Evolutionary conservation across 305 asterid genomes (phyloP).

Genomic region (Andrographis paniculata): DNA sequence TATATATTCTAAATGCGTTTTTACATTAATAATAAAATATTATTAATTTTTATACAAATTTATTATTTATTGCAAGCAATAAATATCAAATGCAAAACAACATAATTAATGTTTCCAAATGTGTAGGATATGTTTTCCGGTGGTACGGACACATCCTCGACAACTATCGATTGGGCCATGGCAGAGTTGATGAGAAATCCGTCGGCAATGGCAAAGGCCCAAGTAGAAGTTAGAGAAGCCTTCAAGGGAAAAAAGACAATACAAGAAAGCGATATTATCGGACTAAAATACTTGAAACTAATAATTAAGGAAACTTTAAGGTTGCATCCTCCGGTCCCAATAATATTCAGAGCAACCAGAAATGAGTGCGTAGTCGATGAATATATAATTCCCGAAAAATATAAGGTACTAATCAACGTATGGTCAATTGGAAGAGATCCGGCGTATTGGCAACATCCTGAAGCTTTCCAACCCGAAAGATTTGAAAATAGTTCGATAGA

Average conservation of each 20-base stretch:
- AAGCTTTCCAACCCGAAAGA: conserved; percentile 1
- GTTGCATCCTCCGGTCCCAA: conserved; percentile 2
- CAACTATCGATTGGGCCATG: conserved; percentile 3
- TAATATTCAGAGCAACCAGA: conserved; percentile 6
- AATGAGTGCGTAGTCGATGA: conserved; percentile 5
- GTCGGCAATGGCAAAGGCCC: not conserved
- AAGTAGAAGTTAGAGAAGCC: not conserved
- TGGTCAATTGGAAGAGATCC: conserved; percentile 20
- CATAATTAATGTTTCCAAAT: not conserved
- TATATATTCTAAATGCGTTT: too few relatives aligned
- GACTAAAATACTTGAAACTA: not conserved
- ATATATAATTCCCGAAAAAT: conserved; percentile 14
- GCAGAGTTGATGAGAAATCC: conserved; percentile 5
- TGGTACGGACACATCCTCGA: conserved; percentile 2
- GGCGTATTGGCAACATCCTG: conserved; percentile 2
- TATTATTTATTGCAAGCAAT: too few relatives aligned
- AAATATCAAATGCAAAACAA: too few relatives aligned
- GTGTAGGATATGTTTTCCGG: conserved; percentile 11
- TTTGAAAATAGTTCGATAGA: conserved; percentile 5
- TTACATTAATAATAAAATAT: too few relatives aligned
- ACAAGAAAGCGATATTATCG: not conserved
- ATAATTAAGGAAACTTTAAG: conserved; percentile 2
- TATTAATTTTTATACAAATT: too few relatives aligned
- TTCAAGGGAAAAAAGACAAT: conserved; percentile 1
- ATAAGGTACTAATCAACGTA: conserved; percentile 10